Evolutionary conservation across 1,284 basidiomycete genomes (phyloP).

Genomic region (Rhodotorula sp.): DNA sequence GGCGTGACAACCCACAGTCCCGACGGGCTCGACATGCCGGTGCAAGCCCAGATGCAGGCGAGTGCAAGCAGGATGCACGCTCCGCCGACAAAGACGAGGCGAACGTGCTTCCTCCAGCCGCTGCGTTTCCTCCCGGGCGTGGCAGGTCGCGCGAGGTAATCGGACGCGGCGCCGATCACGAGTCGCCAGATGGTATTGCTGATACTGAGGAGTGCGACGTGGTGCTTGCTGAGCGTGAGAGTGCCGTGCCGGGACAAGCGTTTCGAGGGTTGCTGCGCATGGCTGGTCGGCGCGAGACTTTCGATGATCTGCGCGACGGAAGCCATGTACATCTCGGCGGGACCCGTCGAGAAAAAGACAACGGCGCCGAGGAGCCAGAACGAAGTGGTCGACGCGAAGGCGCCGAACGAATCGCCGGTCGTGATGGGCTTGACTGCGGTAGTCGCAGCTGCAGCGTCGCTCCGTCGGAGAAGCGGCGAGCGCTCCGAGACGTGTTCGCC

Average conservation of each 20-base stretch:
- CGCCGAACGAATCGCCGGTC: slow-evolving; percentile 8
- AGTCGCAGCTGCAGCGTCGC: background rate
- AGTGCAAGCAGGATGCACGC: slow-evolving; percentile 23
- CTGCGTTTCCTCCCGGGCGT: background rate
- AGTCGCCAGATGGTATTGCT: slow-evolving; percentile 41
- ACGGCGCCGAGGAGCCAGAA: slow-evolving; percentile 42
- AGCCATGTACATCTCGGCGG: slow-evolving; percentile 40
- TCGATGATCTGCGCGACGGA: slow-evolving; percentile 38
- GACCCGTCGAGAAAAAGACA: slow-evolving; percentile 40
- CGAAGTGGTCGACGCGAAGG: slow-evolving; percentile 22
- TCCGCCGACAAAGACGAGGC: slow-evolving; percentile 32
- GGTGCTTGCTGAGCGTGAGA: slow-evolving; percentile 30
- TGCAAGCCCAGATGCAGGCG: slow-evolving; percentile 28
- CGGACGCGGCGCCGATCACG: slow-evolving; percentile 36
- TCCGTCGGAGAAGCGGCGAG: slow-evolving; percentile 12
- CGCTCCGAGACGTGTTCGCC: slow-evolving; percentile 13
- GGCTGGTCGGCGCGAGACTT: slow-evolving; percentile 22
- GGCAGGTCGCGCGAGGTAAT: slow-evolving; percentile 29
- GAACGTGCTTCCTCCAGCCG: slow-evolving; percentile 17
- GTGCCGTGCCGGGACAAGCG: slow-evolving; percentile 2
- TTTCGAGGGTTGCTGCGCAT: background rate
- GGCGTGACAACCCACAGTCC: slow-evolving; percentile 38
- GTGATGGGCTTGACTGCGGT: background rate
- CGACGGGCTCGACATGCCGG: slow-evolving; percentile 13
- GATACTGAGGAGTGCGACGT: slow-evolving; percentile 39